phyloP scores from a whole-genome alignment of 768 basidiomycete genomes.

The Paxillus rubicundulus region DNA sequence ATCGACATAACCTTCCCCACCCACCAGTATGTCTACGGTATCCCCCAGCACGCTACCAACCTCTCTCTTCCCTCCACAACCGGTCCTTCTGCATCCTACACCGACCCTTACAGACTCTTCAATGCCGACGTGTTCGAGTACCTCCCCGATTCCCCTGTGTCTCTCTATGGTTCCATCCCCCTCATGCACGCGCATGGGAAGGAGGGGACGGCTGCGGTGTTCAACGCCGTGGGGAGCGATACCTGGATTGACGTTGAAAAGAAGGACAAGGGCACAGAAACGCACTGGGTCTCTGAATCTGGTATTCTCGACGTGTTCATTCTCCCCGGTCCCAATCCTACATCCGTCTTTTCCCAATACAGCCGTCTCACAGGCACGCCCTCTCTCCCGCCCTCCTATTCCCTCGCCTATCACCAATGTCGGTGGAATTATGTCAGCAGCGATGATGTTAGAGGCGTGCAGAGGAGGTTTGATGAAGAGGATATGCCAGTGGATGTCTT shows the following conservation, averaged over 20 bases:
- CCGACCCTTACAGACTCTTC: conserved; percentile 92
- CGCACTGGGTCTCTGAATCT: conserved; percentile 98
- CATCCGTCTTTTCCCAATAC: conserved; percentile 84
- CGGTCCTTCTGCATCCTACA: conserved; percentile 71
- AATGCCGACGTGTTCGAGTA: conserved; percentile 98
- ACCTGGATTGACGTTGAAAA: conserved; percentile 90
- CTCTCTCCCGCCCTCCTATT: conserved; percentile 87
- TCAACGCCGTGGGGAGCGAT: conserved; percentile 86
- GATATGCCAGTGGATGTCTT: conserved; percentile 95
- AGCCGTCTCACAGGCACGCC: conserved; percentile 80
- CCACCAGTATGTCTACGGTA: conserved; percentile 89
- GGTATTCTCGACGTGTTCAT: conserved; percentile 95
- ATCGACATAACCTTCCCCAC: conserved; percentile 92
- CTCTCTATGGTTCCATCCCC: conserved; percentile 90
- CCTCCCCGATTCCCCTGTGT: conserved; percentile 70
- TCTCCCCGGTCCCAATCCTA: conserved; percentile 85
- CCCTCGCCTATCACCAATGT: conserved; percentile 95
- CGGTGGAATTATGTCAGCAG: conserved; percentile 97
- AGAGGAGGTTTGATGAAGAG: conserved; percentile 86
- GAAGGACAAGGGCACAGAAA: conserved; percentile 60
- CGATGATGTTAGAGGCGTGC: conserved; percentile 81
- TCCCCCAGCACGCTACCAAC: conserved; percentile 92
- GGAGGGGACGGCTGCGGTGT: conserved; percentile 85
- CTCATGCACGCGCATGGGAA: conserved; percentile 90
- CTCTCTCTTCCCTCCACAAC: conserved; percentile 87